Evolutionary conservation across 1,139 yeast genomes (phyloP).

Genomic region (Candida sojae): DNA sequence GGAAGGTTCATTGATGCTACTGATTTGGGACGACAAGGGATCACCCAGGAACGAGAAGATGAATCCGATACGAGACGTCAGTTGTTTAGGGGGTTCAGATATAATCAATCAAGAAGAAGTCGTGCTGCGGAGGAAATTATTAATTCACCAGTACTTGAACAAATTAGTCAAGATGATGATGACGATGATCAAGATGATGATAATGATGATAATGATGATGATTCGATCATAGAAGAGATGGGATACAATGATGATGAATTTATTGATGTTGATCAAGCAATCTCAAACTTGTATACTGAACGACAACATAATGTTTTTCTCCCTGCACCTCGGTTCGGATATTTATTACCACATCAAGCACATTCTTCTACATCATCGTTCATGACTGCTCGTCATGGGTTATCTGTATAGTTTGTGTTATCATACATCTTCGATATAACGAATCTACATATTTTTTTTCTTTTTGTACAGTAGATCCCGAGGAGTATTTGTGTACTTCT

Average conservation of each 20-base stretch:
- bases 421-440: not conserved
- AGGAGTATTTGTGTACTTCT: too few species aligned
- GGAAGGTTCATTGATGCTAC: constrained; percentile 5
- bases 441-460: not conserved
- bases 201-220: constrained; percentile 6
- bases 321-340: constrained; percentile 6
- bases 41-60: not conserved
- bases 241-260: constrained; percentile 9
- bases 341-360: constrained; percentile 6
- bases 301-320: not conserved
- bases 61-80: constrained; percentile 10
- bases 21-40: not conserved
- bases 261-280: constrained; percentile 15
- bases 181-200: not conserved
- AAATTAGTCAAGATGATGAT: not conserved
- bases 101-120: constrained; percentile 9
- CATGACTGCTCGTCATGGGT: constrained; percentile 10
- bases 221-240: not conserved
- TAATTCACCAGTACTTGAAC: constrained; percentile 1
- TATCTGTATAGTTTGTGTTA: constrained; percentile 1
- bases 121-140: not conserved
- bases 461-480: too few species aligned
- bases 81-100: constrained; percentile 13
- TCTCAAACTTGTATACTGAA: constrained; percentile 3
- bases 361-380: constrained; percentile 11